phyloP scores from a whole-genome alignment of 257 asterid genomes.

The Solanum neorickii region DNA sequence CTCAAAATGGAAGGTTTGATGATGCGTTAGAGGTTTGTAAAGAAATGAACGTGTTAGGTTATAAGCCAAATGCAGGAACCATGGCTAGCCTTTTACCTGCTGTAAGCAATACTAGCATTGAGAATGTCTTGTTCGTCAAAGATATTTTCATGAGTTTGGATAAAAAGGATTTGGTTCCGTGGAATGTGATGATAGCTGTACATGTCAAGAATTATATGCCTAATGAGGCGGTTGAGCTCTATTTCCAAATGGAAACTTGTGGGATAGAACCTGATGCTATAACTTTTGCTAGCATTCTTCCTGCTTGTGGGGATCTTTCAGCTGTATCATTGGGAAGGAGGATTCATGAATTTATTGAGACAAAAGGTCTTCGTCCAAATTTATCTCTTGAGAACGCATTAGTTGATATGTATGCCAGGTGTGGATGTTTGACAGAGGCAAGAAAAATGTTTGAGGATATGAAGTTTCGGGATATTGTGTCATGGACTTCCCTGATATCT shows the following conservation, averaged over 20 bases:
- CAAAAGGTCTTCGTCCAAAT: conserved; percentile 44
- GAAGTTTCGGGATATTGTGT: conserved; percentile 55
- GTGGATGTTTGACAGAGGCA: conserved; percentile 76
- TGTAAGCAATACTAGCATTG: conserved; percentile 44
- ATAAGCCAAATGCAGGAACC: conserved; percentile 63
- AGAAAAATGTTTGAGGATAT: conserved; percentile 65
- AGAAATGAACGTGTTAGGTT: conserved; percentile 48
- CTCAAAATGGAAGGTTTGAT: conserved; percentile 58
- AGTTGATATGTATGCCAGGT: conserved; percentile 88
- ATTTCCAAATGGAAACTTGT: conserved; percentile 43
- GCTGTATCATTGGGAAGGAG: conserved; percentile 51
- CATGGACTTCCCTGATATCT: conserved; percentile 88
- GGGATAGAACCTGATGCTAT: conserved; percentile 50
- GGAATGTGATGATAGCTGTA: conserved; percentile 87
- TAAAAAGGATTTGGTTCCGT: conserved; percentile 42
- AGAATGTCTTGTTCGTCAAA: conserved; percentile 51
- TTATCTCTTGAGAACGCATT: conserved; percentile 71
- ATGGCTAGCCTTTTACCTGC: conserved; percentile 94
- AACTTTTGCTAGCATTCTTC: conserved; percentile 72
- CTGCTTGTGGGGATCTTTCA: conserved; percentile 87
- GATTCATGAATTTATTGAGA: conserved; percentile 41
- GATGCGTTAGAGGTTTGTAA: conserved; percentile 61
- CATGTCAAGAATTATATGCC: conserved; percentile 63
- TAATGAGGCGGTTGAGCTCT: conserved; percentile 51
- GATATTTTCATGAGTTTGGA: conserved; percentile 50